Evolutionary conservation across 176 grass and related monocot genomes (phyloP).

Genomic region (Microstegium vimineum): DNA sequence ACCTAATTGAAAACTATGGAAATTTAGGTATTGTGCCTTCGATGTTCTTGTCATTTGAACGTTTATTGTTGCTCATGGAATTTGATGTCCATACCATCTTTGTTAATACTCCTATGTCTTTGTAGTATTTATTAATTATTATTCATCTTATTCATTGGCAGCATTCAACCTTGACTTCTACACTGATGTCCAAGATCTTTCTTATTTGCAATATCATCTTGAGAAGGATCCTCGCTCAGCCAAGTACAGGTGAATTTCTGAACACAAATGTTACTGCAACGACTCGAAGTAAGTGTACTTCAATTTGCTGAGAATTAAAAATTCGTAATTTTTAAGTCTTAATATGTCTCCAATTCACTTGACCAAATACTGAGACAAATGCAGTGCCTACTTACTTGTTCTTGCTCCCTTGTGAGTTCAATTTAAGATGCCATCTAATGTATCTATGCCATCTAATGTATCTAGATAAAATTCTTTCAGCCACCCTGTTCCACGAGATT

Average conservation of each 20-base stretch:
- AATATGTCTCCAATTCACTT: neutral
- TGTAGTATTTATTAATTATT: slow-evolving; percentile 5
- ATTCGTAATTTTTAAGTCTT: neutral
- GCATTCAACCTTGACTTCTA: slow-evolving; percentile 95
- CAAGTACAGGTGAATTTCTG: slow-evolving; percentile 63
- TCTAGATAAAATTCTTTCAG: neutral
- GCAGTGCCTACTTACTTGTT: neutral
- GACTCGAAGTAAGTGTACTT: neutral
- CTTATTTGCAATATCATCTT: slow-evolving; percentile 77
- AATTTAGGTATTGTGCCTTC: slow-evolving; percentile 59
- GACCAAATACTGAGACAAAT: neutral
- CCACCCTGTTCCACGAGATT: neutral
- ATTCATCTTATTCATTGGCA: slow-evolving; percentile 43
- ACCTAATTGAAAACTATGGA: slow-evolving; percentile 83
- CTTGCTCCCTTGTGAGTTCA: neutral
- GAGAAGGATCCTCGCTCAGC: slow-evolving; percentile 87
- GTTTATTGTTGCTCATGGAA: neutral
- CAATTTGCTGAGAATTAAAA: neutral
- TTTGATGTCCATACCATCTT: neutral
- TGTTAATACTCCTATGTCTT: slow-evolving; percentile 4
- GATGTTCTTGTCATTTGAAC: neutral
- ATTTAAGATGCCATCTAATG: neutral
- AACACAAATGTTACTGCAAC: neutral
- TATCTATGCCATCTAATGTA: neutral
- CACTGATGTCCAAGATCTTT: slow-evolving; percentile 91